Evolutionary conservation across 805 yeast species (phyloP).

Genomic region (Yamadazyma takamatsuzukensis): DNA sequence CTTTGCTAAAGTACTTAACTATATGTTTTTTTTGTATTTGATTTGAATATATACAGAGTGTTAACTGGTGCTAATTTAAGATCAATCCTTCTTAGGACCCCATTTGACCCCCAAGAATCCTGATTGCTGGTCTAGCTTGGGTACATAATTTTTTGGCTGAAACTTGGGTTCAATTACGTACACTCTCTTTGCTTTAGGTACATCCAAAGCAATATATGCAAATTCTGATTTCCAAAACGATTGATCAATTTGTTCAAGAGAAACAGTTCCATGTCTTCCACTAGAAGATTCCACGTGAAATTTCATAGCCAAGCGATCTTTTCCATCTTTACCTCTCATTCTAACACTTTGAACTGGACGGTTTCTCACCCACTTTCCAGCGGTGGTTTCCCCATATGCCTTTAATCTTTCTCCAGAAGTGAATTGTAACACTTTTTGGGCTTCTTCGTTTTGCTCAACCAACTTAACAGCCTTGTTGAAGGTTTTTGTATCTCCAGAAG

Average conservation of each 20-base stretch:
- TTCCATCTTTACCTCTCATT: conserved; percentile 68
- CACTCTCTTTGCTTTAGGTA: conserved; percentile 64
- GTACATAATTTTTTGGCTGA: conserved; percentile 42
- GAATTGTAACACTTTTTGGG: conserved; percentile 56
- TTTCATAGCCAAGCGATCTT: conserved; percentile 77
- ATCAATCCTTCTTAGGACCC: conserved; percentile 71
- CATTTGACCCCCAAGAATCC: conserved; percentile 82
- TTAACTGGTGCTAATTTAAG: too few relatives aligned
- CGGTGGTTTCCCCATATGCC: conserved; percentile 74
- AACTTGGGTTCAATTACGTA: conserved; percentile 64
- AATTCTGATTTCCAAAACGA: conserved; percentile 65
- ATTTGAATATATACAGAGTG: too few relatives aligned
- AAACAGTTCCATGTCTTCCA: conserved; percentile 63
- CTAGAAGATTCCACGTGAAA: conserved; percentile 77
- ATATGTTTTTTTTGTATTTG: not conserved
- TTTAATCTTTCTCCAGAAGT: conserved; percentile 57
- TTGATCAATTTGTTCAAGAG: conserved; percentile 75
- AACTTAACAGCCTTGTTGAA: conserved; percentile 82
- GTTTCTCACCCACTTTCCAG: conserved; percentile 82
- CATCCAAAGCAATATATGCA: conserved; percentile 70
- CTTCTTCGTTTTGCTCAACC: conserved; percentile 63
- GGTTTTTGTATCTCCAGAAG: conserved; percentile 87
- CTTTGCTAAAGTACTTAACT: too few relatives aligned
- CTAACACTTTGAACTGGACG: conserved; percentile 75
- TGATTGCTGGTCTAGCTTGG: conserved; percentile 29